These are phyloP conservation scores for Curvularia lunata DNA, from an alignment of 2,329 filamentous ascomycete genomes.

Conservation along the genomic window DNA sequence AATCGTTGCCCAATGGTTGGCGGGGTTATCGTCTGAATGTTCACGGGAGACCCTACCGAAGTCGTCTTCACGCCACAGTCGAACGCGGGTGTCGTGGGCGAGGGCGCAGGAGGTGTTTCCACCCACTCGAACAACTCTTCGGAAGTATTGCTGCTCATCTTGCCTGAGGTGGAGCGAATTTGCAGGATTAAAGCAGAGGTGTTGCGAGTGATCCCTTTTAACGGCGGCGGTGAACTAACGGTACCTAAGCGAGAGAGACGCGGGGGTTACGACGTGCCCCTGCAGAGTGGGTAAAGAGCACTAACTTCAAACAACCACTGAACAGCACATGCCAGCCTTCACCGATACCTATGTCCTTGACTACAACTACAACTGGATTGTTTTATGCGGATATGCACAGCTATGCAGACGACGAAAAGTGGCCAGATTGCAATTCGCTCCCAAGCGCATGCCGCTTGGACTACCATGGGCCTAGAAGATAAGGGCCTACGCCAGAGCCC, in stretches of 20 bases:
- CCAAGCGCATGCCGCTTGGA: background rate
- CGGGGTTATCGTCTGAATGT: constrained; percentile 22
- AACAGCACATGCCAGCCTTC: too few species aligned
- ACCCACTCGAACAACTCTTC: constrained; percentile 71
- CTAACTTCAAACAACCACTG: too few species aligned
- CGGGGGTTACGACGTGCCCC: constrained; percentile 23
- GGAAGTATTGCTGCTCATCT: constrained; percentile 48
- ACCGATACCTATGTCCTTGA: too few species aligned
- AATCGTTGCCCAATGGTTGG: constrained; percentile 42
- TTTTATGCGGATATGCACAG: background rate
- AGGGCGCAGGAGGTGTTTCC: constrained; percentile 65
- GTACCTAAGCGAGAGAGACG: constrained; percentile 27
- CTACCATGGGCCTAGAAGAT: background rate
- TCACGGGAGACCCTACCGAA: constrained; percentile 54
- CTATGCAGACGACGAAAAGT: background rate
- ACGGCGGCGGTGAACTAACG: constrained; percentile 36
- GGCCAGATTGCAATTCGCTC: background rate
- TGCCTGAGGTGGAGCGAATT: constrained; percentile 43
- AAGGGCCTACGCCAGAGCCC: constrained; percentile 5
- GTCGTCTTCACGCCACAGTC: constrained; percentile 68
- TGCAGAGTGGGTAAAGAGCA: too few species aligned
- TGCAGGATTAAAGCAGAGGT: constrained; percentile 33
- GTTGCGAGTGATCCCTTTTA: constrained; percentile 37
- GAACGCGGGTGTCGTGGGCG: constrained; percentile 57
- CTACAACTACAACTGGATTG: too few species aligned